Conservation (phyloP, 208 protist genomes). For the Trypanosoma scelopori region DNA sequence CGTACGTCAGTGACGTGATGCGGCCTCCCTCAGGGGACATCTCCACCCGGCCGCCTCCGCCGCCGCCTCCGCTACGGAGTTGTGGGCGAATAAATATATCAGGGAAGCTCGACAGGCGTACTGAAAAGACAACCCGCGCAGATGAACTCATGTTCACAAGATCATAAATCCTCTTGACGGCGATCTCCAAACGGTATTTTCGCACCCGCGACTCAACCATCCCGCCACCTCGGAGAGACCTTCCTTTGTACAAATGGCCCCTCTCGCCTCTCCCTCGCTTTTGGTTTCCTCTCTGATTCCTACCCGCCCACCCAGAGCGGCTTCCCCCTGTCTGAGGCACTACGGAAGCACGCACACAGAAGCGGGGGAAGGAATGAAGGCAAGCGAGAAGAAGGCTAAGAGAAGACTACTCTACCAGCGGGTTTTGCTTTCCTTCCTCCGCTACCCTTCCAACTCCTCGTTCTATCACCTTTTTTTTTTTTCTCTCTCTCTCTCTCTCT, state of each 20-base stretch:
- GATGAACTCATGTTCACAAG: constrained; percentile 30
- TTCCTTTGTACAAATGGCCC: no score
- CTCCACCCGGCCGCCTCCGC: constrained; percentile 21
- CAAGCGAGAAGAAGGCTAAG: no score
- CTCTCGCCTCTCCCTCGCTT: neutral
- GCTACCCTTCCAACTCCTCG: no score
- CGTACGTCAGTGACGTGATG: constrained; percentile 47
- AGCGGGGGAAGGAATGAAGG: no score
- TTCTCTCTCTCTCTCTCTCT: no score
- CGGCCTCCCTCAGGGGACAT: constrained; percentile 5
- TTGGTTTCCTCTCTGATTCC: neutral
- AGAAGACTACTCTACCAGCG: no score
- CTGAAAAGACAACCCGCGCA: constrained; percentile 38
- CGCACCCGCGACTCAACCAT: neutral
- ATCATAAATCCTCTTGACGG: constrained; percentile 59
- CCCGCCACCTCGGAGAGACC: neutral
- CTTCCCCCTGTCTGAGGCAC: no score
- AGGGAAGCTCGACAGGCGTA: constrained; percentile 73
- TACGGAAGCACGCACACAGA: no score
- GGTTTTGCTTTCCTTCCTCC: no score
- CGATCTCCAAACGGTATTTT: constrained; percentile 72
- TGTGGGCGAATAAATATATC: constrained; percentile 62
- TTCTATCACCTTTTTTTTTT: no score
- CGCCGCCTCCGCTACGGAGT: constrained; percentile 20
- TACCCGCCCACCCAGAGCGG: no score